Evolutionary conservation across 179 eudicot genomes (phyloP), one percentile per base, ranked within the genome.

Genomic region (Corrigiola litoralis): DNA sequence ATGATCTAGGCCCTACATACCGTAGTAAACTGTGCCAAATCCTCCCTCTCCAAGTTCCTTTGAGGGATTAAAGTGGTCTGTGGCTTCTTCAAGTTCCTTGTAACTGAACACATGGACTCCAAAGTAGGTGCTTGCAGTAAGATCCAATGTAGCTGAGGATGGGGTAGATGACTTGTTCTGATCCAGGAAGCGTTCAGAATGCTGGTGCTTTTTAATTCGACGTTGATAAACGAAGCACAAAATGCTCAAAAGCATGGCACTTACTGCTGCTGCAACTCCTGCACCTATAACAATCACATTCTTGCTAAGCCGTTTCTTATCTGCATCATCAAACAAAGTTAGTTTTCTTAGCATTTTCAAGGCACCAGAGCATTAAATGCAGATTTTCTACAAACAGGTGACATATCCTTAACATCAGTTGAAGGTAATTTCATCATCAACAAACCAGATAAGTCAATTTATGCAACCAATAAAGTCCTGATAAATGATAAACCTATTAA

Each of bases 31-130:
- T 0, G 79, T 67, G 36, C 94, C 94, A 44, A 69, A 84, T 17
- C 92, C 92, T 36, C 92, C 92, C 47, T 79, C 89, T 51, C 92
- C 92, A 13, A 87, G 82, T 49, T 76, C 82, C 48, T 72, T 75
- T 6, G 32, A 37, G 41, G 85, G 63, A 66, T 87, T 77, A 12
- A 87, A 87, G 53, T 63, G 47, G 44, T 80, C 72, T 1, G 92
- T 87, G 29, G 89, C 87, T 65, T 77, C 65, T 67, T 82, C 81
- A 27, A 87, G 85, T 44, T 81, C 87, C 27, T 37, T 48, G 74
- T 78, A 80, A 59, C 56, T 74, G 21, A 84, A 87, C 16, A 82
- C 54, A 55, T 71, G 85, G 9, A 84, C 82, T 31, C 89, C 92
- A 8, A 69, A 68, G 49, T 64, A 75, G 3, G 73, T 55, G 27